phyloP scores from a whole-genome alignment of 179 eudicot species.

The Nepenthes alata region DNA sequence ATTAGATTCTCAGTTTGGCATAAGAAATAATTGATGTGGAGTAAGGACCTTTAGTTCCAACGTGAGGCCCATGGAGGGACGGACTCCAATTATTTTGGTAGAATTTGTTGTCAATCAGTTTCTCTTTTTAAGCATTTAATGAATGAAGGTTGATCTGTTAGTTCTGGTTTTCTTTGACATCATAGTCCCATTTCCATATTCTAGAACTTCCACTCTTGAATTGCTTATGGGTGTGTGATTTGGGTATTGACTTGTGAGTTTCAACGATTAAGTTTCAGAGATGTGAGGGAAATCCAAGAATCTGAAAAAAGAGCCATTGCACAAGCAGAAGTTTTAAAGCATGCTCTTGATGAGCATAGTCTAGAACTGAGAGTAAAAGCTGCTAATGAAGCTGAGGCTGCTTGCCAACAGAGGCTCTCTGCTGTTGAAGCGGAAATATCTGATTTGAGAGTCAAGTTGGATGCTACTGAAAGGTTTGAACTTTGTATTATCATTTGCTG shows the following conservation, averaged over 20 bases:
- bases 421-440: constrained; percentile 89
- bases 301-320: constrained; percentile 62
- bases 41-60: too few species aligned
- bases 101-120: too few species aligned
- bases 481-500: background rate
- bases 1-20: too few species aligned
- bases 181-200: background rate
- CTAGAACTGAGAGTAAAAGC: constrained; percentile 85
- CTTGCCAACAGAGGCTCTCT: constrained; percentile 70
- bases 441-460: constrained; percentile 63
- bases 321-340: constrained; percentile 59
- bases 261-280: constrained; percentile 25
- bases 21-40: too few species aligned
- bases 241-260: background rate
- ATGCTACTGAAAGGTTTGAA: constrained; percentile 71
- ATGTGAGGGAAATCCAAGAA: constrained; percentile 61
- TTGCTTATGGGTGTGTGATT: background rate
- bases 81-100: too few species aligned
- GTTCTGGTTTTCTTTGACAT: background rate
- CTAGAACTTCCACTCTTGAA: background rate
- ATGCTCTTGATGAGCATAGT: constrained; percentile 68
- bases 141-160: too few species aligned
- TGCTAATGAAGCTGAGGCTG: constrained; percentile 89
- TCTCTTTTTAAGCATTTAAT: too few species aligned
- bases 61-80: too few species aligned